These are phyloP conservation scores for Colletotrichum scovillei DNA, from an alignment of 2,329 filamentous ascomycete genomes.

Conservation along the genomic window DNA sequence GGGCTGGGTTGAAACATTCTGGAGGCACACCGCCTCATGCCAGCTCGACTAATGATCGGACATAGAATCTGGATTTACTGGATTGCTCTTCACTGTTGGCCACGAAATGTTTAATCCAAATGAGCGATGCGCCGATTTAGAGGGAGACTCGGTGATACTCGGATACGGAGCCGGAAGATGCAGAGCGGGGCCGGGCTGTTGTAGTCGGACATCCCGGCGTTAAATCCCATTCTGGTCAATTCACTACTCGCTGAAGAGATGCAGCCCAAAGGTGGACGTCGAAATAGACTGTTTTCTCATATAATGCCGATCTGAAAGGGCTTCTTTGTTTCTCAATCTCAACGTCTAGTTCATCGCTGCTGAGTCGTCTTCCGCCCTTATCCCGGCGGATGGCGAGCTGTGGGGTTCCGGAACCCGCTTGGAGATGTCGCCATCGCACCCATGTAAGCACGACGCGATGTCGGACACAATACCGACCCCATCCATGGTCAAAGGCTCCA, in stretches of 20 bases:
- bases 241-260: background rate
- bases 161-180: background rate
- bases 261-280: background rate
- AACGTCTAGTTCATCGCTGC: background rate
- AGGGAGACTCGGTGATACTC: constrained; percentile 15
- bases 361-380: background rate
- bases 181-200: constrained; percentile 10
- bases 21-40: too few relatives aligned
- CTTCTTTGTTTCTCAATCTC: background rate
- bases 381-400: constrained; percentile 7
- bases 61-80: too few relatives aligned
- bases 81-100: too few relatives aligned
- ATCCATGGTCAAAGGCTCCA: background rate
- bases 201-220: background rate
- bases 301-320: background rate
- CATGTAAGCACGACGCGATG: constrained; percentile 30
- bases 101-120: too few relatives aligned
- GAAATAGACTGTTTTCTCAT: background rate
- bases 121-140: background rate
- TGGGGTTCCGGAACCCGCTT: constrained; percentile 2
- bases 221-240: background rate
- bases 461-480: constrained; percentile 12
- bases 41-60: too few relatives aligned
- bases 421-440: constrained; percentile 31
- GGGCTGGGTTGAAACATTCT: too few relatives aligned